These are phyloP conservation scores for Pseudisothecium myosuroides DNA, from an alignment of 225 moss, liverwort and hornwort species.

Conservation along the genomic window DNA sequence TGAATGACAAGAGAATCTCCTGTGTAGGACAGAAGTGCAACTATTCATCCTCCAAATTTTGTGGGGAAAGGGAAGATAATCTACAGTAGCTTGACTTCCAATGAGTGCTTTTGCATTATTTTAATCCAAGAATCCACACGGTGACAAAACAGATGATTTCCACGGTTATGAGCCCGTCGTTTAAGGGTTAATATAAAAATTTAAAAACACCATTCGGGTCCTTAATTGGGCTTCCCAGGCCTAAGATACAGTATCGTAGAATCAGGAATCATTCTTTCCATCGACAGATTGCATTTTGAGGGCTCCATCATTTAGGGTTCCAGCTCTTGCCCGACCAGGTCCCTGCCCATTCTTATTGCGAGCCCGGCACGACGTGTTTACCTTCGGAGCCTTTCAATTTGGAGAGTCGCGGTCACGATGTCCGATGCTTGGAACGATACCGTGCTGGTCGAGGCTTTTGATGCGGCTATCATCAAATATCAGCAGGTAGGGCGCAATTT, in stretches of 20 bases:
- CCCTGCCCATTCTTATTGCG: not conserved
- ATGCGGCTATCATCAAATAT: not conserved
- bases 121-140: too few relatives aligned
- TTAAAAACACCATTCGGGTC: too few relatives aligned
- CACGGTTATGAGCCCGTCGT: too few relatives aligned
- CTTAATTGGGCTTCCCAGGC: not conserved
- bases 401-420: not conserved
- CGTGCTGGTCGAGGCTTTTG: slow-evolving; percentile 5
- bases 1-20: too few relatives aligned
- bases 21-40: too few relatives aligned
- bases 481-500: not conserved
- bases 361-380: not conserved
- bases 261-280: not conserved
- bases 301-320: not conserved
- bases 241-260: not conserved
- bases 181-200: too few relatives aligned
- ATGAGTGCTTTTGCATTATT: too few relatives aligned
- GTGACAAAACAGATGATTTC: too few relatives aligned
- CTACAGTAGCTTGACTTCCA: too few relatives aligned
- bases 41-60: too few relatives aligned
- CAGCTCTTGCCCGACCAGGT: not conserved
- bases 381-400: not conserved
- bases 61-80: too few relatives aligned
- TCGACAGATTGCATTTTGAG: not conserved
- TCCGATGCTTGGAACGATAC: not conserved